Conservation (phyloP, 805 yeast genomes). For the Priceomyces haplophilus region DNA sequence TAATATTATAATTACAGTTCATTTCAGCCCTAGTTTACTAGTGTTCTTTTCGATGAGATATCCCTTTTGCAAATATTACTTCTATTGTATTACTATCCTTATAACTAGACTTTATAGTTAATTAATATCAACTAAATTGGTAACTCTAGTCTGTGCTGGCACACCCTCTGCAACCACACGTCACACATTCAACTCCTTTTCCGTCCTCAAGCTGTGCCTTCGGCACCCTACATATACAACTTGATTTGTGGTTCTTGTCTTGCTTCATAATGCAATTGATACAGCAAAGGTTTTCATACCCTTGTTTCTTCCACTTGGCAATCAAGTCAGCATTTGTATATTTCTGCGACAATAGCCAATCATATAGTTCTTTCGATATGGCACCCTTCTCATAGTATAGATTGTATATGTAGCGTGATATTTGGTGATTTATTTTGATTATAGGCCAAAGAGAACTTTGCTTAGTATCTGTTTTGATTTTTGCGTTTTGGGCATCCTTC, state of each 20-base stretch:
- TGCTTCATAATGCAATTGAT: conserved; percentile 65
- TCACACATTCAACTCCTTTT: conserved; percentile 53
- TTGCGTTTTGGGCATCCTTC: conserved; percentile 42
- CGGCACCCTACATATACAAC: conserved; percentile 88
- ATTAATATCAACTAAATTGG: neutral
- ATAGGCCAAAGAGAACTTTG: conserved; percentile 68
- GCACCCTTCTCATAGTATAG: conserved; percentile 67
- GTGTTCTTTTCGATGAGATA: neutral
- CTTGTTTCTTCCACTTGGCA: conserved; percentile 79
- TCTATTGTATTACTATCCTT: conserved; percentile 3
- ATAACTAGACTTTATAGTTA: conserved; percentile 3
- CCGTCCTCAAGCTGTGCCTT: conserved; percentile 44
- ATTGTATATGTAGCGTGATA: conserved; percentile 72
- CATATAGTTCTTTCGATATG: conserved; percentile 65
- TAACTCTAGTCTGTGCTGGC: conserved; percentile 60
- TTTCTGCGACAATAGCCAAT: conserved; percentile 66
- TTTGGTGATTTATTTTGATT: conserved; percentile 65
- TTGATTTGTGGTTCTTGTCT: conserved; percentile 57
- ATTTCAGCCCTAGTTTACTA: neutral
- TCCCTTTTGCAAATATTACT: neutral
- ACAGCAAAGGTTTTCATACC: conserved; percentile 86
- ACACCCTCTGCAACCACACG: conserved; percentile 86
- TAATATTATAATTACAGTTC: neutral
- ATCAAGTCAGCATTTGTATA: conserved; percentile 68
- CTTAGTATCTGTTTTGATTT: conserved; percentile 44